These are phyloP conservation scores for Phaeophleospora eucalypticola DNA, from an alignment of 2,329 filamentous ascomycete species.

Conservation along the genomic window DNA sequence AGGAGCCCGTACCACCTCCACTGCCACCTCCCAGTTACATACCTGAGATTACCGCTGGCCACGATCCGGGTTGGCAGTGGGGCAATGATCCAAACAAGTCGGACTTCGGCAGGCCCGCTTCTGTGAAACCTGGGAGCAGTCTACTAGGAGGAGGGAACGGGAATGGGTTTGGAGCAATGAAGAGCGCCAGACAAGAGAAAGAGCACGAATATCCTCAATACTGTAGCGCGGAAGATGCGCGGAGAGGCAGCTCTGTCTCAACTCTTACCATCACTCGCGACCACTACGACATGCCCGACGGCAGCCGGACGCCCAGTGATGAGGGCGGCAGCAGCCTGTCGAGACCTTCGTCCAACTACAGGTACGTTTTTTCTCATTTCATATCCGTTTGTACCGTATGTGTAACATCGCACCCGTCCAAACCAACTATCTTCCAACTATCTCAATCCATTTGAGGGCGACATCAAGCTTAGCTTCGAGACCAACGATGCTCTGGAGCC, in stretches of 20 bases:
- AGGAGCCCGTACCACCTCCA: constrained; percentile 55
- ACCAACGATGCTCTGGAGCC: too few relatives aligned
- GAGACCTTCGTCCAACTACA: constrained; percentile 39
- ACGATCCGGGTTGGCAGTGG: constrained; percentile 61
- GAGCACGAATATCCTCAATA: constrained; percentile 27
- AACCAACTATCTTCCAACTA: too few relatives aligned
- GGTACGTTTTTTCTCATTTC: constrained; percentile 33
- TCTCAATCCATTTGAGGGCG: too few relatives aligned
- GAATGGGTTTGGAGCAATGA: constrained; percentile 14
- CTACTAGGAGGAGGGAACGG: constrained; percentile 37
- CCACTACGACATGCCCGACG: constrained; percentile 25
- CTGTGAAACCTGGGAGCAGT: constrained; percentile 47
- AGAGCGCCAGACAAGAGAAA: constrained; percentile 21
- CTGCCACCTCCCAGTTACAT: constrained; percentile 61
- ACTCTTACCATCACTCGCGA: constrained; percentile 31
- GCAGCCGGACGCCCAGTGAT: constrained; percentile 25
- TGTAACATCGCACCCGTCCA: not conserved
- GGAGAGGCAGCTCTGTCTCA: constrained; percentile 39
- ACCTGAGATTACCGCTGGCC: constrained; percentile 51
- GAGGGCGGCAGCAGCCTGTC: constrained; percentile 26
- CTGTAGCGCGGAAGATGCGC: constrained; percentile 28
- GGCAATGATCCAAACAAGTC: constrained; percentile 51
- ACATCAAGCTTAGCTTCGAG: too few relatives aligned
- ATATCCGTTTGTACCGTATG: not conserved
- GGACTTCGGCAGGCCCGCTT: constrained; percentile 44